Conservation (phyloP, 345 rosid species). For the Brassica rapa region DNA sequence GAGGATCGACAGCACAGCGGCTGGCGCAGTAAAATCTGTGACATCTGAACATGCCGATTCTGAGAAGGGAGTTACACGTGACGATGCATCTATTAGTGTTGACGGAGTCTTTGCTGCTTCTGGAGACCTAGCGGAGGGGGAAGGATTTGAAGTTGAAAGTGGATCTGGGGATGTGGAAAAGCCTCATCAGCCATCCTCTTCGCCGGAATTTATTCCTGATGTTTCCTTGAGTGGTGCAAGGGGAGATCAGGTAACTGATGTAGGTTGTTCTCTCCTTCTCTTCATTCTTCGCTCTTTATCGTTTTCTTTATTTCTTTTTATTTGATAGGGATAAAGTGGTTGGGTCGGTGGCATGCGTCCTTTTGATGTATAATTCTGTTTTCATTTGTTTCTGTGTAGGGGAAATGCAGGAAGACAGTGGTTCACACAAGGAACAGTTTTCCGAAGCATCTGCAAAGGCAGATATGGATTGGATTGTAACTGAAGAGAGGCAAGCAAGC, state of each 20-base stretch:
- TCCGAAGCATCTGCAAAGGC: constrained; percentile 37
- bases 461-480: constrained; percentile 31
- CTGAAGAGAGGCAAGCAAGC: constrained; percentile 38
- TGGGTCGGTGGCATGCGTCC: constrained; percentile 27
- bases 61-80: constrained; percentile 45
- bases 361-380: constrained; percentile 56
- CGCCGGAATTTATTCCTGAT: constrained; percentile 47
- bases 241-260: constrained; percentile 79
- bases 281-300: constrained; percentile 23
- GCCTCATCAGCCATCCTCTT: constrained; percentile 40
- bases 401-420: constrained; percentile 84
- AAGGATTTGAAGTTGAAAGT: constrained; percentile 34
- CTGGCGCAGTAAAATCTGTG: constrained; percentile 26
- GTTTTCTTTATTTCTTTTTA: constrained; percentile 14
- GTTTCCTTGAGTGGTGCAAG: constrained; percentile 47
- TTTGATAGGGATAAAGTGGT: constrained; percentile 22
- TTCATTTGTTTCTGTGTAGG: constrained; percentile 92
- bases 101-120: constrained; percentile 19
- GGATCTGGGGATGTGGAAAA: constrained; percentile 38
- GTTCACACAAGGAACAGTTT: constrained; percentile 48
- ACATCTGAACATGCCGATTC: constrained; percentile 32
- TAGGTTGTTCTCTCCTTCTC: constrained; percentile 72
- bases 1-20: constrained; percentile 24
- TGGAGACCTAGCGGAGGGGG: constrained; percentile 35
- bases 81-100: constrained; percentile 24